Percentiles rank a stretch among this genome's conserved stretches.
Evolutionary conservation across 1,139 yeast species (phyloP).

Genomic region (Saccharomycopsis hybrid): DNA sequence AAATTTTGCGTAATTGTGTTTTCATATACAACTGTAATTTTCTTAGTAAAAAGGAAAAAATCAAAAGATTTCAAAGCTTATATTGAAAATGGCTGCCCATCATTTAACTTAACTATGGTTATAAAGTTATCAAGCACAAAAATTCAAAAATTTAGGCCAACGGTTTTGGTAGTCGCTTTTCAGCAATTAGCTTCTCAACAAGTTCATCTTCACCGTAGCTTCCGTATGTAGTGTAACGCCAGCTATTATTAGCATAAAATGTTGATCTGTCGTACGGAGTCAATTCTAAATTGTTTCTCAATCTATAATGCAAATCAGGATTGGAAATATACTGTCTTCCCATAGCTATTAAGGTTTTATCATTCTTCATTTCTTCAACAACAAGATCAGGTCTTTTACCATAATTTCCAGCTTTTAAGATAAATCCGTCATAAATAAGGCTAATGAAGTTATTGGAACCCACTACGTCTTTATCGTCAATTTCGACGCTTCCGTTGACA

Average conservation of each 20-base stretch:
- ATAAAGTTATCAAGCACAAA: too few relatives aligned
- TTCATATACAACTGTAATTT: too few relatives aligned
- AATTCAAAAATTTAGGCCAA: background rate
- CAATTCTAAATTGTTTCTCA: constrained; percentile 30
- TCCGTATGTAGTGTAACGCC: constrained; percentile 16
- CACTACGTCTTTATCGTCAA: background rate
- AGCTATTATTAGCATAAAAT: constrained; percentile 33
- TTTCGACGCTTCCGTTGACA: constrained; percentile 16
- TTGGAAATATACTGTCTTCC: constrained; percentile 43
- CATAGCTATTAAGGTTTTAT: constrained; percentile 37
- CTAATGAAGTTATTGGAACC: constrained; percentile 26
- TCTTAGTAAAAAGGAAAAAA: too few relatives aligned
- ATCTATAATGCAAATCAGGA: constrained; percentile 41
- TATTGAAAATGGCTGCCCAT: too few relatives aligned
- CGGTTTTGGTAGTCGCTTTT: background rate
- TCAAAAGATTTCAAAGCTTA: too few relatives aligned
- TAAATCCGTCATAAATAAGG: constrained; percentile 34
- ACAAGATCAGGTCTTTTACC: constrained; percentile 22
- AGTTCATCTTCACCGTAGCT: constrained; percentile 1
- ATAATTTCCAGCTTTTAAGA: constrained; percentile 35
- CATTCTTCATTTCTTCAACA: constrained; percentile 30
- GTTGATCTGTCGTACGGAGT: constrained; percentile 30
- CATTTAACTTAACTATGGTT: too few relatives aligned
- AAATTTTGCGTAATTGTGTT: too few relatives aligned
- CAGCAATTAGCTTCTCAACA: background rate